These are phyloP conservation scores for Didymella arachidicola DNA, from an alignment of 2,329 filamentous ascomycete species.

Conservation along the genomic window DNA sequence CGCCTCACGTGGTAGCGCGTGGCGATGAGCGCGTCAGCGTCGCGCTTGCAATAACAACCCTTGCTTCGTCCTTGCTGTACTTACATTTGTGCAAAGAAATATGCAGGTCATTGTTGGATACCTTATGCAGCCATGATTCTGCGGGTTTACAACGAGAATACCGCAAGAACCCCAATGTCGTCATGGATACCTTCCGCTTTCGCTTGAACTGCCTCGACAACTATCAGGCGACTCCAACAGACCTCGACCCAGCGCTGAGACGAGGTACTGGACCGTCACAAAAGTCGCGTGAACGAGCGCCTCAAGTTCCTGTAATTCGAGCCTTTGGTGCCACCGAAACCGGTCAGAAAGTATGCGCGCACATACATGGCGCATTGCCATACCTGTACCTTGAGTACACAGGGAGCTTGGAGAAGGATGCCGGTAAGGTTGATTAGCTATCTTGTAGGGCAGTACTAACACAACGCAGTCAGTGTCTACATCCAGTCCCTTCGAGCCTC, in stretches of 20 bases:
- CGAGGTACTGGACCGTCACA: constrained; percentile 66
- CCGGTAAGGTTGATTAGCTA: constrained; percentile 62
- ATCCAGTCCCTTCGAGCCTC: constrained; percentile 81
- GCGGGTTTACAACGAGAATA: constrained; percentile 9
- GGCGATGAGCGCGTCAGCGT: constrained; percentile 14
- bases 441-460: constrained; percentile 21
- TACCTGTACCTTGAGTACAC: constrained; percentile 92
- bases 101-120: constrained; percentile 7
- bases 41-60: constrained; percentile 4
- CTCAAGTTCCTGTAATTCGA: constrained; percentile 84
- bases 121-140: constrained; percentile 26
- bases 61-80: constrained; percentile 5
- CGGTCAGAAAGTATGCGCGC: constrained; percentile 93
- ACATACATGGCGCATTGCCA: constrained; percentile 94
- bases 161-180: constrained; percentile 18
- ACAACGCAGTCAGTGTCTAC: constrained; percentile 70
- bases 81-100: not conserved
- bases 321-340: constrained; percentile 93
- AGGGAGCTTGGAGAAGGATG: constrained; percentile 70
- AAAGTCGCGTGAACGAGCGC: constrained; percentile 62
- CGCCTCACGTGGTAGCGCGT: constrained; percentile 37
- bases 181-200: constrained; percentile 82
- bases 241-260: constrained; percentile 80
- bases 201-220: constrained; percentile 95
- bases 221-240: constrained; percentile 82